A percentile compares a stretch with the other conserved stretches of the same genome.
phyloP scores from a whole-genome alignment of 768 basidiomycete genomes.

The Boletus fagicola region DNA sequence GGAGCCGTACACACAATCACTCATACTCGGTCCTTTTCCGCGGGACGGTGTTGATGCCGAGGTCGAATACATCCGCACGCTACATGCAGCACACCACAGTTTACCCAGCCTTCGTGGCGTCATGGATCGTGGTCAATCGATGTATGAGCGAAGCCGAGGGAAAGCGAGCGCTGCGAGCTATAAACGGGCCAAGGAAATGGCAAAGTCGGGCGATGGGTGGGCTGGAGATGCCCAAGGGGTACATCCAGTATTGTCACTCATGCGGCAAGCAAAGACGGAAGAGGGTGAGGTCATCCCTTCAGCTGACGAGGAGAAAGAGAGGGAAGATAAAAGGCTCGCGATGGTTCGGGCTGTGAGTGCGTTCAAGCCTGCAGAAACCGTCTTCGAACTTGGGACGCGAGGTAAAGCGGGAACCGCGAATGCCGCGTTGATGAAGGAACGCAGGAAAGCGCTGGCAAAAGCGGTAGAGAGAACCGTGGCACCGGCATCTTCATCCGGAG shows the following conservation, averaged over 20 bases:
- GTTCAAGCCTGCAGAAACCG: constrained; percentile 85
- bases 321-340: constrained; percentile 50
- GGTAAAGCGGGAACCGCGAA: constrained; percentile 57
- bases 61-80: constrained; percentile 68
- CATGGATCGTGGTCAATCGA: constrained; percentile 82
- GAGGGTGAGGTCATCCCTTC: constrained; percentile 19
- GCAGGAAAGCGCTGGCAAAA: constrained; percentile 73
- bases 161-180: constrained; percentile 87
- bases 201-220: constrained; percentile 65
- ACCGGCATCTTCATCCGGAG: constrained; percentile 28
- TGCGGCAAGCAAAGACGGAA: constrained; percentile 38
- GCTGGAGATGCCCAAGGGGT: constrained; percentile 57
- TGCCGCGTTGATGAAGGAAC: constrained; percentile 81
- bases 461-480: constrained; percentile 50
- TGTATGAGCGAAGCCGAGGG: constrained; percentile 93
- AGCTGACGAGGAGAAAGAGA: constrained; percentile 37
- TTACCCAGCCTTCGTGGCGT: constrained; percentile 71
- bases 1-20: constrained; percentile 63
- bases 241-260: constrained; percentile 63
- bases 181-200: constrained; percentile 85
- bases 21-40: constrained; percentile 81
- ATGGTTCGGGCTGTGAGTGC: constrained; percentile 74
- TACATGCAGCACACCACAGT: constrained; percentile 63
- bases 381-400: constrained; percentile 84
- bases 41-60: constrained; percentile 81